These are phyloP conservation scores for Meredithiella fracta DNA, from an alignment of 2,329 filamentous ascomycete genomes.

Conservation along the genomic window DNA sequence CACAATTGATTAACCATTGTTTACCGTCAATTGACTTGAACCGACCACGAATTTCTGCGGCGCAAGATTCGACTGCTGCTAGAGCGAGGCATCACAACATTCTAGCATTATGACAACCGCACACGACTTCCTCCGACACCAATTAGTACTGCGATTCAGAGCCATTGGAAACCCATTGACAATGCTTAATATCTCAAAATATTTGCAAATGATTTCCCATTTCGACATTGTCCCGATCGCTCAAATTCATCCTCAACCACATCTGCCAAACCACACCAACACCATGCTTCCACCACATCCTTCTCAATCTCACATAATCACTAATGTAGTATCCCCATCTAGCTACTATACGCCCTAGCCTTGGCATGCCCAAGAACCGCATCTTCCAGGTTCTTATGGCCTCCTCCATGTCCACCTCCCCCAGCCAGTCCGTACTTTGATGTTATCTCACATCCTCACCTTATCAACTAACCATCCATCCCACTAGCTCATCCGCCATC, in stretches of 20 bases:
- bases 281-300: background rate
- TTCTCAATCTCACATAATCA: background rate
- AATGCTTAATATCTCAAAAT: too few species aligned
- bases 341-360: constrained; percentile 13
- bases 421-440: constrained; percentile 29
- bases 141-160: too few species aligned
- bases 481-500: constrained; percentile 25
- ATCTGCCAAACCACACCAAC: background rate
- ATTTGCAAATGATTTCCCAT: background rate
- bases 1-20: too few species aligned
- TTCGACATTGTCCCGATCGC: background rate
- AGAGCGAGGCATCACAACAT: too few species aligned
- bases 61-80: too few species aligned
- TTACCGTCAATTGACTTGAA: background rate
- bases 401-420: constrained; percentile 26
- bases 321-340: background rate
- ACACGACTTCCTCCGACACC: too few species aligned
- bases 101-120: background rate
- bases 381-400: constrained; percentile 31
- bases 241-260: background rate
- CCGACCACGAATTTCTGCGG: too few species aligned
- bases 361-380: constrained; percentile 20
- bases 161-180: too few species aligned
- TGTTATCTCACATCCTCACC: background rate
- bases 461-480: background rate